Evolutionary conservation across 352 stramenopile genomes (phyloP).

Genomic region (Phytophthora citricola): DNA sequence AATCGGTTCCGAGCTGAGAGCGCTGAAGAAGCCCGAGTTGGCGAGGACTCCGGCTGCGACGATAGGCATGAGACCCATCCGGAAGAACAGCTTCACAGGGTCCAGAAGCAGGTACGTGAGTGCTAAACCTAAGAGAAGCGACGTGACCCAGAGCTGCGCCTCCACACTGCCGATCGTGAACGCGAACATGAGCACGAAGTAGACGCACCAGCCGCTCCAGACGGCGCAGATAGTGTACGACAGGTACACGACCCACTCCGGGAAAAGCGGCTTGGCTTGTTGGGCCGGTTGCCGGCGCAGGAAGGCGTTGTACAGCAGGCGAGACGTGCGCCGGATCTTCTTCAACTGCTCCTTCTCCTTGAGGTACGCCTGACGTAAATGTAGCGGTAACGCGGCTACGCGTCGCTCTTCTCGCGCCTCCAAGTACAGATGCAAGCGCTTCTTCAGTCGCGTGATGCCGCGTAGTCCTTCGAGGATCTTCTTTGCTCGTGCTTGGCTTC

Average conservation of each 20-base stretch:
- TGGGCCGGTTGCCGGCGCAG: slow-evolving; percentile 59
- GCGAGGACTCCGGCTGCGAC: slow-evolving; percentile 59
- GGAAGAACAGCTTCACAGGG: slow-evolving; percentile 75
- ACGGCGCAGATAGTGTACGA: slow-evolving; percentile 65
- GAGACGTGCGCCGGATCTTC: slow-evolving; percentile 67
- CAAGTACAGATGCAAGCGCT: slow-evolving; percentile 58
- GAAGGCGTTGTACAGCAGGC: slow-evolving; percentile 79
- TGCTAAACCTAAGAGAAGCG: slow-evolving; percentile 54
- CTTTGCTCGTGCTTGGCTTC: slow-evolving; percentile 50
- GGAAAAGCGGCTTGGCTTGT: slow-evolving; percentile 64
- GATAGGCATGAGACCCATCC: slow-evolving; percentile 75
- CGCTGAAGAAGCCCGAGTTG: slow-evolving; percentile 62
- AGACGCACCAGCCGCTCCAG: slow-evolving; percentile 66
- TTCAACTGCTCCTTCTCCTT: slow-evolving; percentile 64
- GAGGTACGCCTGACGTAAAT: slow-evolving; percentile 68
- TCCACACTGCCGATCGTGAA: slow-evolving; percentile 68
- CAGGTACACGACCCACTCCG: slow-evolving; percentile 77
- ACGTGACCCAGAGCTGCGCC: slow-evolving; percentile 69
- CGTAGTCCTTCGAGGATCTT: slow-evolving; percentile 51
- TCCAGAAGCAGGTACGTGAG: slow-evolving; percentile 73
- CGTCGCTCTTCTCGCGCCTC: slow-evolving; percentile 45
- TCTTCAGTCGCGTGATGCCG: slow-evolving; percentile 65
- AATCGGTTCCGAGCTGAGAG: slow-evolving; percentile 54
- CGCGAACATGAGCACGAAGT: slow-evolving; percentile 78
- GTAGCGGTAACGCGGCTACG: slow-evolving; percentile 54